phyloP scores from a whole-genome alignment of 768 basidiomycete species.

The Myochromella boudieri region DNA sequence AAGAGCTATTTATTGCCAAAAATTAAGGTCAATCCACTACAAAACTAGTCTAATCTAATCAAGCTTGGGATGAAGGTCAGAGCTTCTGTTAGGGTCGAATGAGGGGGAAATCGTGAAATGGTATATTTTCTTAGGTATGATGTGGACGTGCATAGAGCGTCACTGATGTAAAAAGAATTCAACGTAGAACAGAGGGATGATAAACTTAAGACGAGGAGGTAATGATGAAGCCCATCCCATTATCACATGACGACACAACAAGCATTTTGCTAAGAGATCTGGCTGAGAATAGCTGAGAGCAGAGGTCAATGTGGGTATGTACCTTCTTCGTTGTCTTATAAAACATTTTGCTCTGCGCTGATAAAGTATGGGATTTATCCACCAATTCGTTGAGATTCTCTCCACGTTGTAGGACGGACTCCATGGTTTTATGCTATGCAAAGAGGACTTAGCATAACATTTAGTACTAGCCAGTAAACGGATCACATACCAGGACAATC shows the following conservation, averaged over 20 bases:
- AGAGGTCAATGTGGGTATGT: slow-evolving; percentile 19
- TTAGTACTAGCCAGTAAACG: background rate
- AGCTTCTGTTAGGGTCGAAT: background rate
- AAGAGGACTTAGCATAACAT: slow-evolving; percentile 1
- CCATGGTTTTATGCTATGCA: slow-evolving; percentile 95
- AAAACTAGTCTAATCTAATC: too few species aligned
- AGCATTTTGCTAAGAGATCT: slow-evolving; percentile 76
- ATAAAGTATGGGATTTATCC: slow-evolving; percentile 87
- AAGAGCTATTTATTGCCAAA: too few species aligned
- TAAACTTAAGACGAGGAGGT: too few species aligned
- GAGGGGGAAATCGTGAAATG: background rate
- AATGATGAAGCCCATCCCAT: background rate
- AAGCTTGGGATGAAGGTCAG: background rate
- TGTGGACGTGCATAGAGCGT: background rate
- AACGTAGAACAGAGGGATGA: slow-evolving; percentile 8
- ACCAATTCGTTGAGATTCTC: slow-evolving; percentile 97
- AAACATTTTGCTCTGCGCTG: slow-evolving; percentile 94
- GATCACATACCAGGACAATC: slow-evolving; percentile 79
- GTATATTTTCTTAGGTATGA: slow-evolving; percentile 16
- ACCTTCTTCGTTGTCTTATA: slow-evolving; percentile 99
- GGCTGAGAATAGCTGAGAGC: background rate
- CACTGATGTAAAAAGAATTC: slow-evolving; percentile 2
- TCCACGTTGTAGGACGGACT: slow-evolving; percentile 92
- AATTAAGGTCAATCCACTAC: background rate
- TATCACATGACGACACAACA: slow-evolving; percentile 90